Conservation (phyloP, 306 rosid species). For the Quercus rubra region DNA sequence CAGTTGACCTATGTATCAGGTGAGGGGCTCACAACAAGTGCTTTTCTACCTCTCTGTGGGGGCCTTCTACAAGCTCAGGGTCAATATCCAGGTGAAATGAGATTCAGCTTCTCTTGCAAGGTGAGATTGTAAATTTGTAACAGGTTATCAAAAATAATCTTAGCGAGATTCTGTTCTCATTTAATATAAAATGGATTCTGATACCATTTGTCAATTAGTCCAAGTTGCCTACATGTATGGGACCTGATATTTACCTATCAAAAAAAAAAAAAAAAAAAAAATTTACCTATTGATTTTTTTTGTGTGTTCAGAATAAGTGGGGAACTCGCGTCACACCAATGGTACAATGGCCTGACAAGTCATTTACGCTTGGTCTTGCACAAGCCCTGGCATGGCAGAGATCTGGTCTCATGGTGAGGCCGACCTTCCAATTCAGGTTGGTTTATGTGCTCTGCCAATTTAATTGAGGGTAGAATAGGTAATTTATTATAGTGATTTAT, state of each 20-base stretch:
- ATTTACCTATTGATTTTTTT: constrained; percentile 9
- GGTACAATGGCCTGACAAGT: constrained; percentile 95
- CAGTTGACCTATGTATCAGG: constrained; percentile 92
- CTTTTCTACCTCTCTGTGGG: constrained; percentile 79
- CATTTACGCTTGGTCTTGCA: constrained; percentile 75
- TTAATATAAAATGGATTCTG: neutral
- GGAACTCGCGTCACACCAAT: constrained; percentile 90
- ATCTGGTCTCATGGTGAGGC: constrained; percentile 93
- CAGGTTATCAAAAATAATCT: neutral
- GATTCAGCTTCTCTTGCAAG: constrained; percentile 96
- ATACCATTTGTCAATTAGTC: constrained; percentile 2
- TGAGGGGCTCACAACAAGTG: constrained; percentile 89
- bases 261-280: neutral
- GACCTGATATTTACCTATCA: constrained; percentile 17
- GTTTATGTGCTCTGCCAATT: constrained; percentile 3
- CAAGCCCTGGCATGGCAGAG: constrained; percentile 97
- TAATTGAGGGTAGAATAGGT: neutral
- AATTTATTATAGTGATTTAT: neutral
- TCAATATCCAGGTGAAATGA: constrained; percentile 99
- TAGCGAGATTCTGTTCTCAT: neutral
- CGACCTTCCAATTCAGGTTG: constrained; percentile 89
- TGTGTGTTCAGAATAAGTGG: constrained; percentile 63
- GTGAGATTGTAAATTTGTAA: constrained; percentile 37
- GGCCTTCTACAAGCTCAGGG: constrained; percentile 99
- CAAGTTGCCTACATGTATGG: constrained; percentile 5